A percentile compares a stretch with the other conserved stretches of the same genome.
These are phyloP conservation scores for Cystofilobasidium macerans DNA, from an alignment of 768 basidiomycete species.

Conservation along the genomic window DNA sequence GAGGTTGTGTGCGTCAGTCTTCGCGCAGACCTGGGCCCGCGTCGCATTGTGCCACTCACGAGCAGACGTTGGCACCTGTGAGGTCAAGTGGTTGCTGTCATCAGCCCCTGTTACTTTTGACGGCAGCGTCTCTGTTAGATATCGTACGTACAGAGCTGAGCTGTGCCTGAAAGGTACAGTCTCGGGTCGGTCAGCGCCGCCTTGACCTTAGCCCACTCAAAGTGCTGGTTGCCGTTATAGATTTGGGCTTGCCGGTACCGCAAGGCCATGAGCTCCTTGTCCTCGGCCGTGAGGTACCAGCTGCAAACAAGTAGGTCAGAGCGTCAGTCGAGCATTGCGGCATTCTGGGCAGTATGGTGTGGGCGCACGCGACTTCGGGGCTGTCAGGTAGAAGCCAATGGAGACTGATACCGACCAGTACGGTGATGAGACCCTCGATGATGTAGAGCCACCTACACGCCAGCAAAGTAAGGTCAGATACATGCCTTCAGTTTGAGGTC, in stretches of 20 bases:
- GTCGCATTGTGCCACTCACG: too few relatives aligned
- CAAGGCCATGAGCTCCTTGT: conserved; percentile 22
- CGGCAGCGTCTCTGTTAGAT: too few relatives aligned
- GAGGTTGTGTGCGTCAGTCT: too few relatives aligned
- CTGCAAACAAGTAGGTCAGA: background rate
- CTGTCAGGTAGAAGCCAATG: conserved; percentile 30
- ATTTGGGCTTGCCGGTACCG: conserved; percentile 26
- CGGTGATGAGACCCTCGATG: conserved; percentile 31
- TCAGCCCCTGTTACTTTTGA: too few relatives aligned
- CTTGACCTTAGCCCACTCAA: conserved; percentile 28
- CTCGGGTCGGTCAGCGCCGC: conserved; percentile 25
- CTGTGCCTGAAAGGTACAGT: conserved; percentile 23
- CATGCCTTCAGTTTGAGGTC: background rate
- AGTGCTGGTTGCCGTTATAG: conserved; percentile 30
- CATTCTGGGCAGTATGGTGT: too few relatives aligned
- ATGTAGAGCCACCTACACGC: conserved; percentile 25
- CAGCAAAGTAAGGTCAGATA: background rate
- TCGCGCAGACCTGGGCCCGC: too few relatives aligned
- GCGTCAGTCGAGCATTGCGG: too few relatives aligned
- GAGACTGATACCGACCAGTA: conserved; percentile 25
- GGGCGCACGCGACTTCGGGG: conserved; percentile 24
- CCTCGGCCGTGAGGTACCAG: conserved; percentile 28
- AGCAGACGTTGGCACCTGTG: too few relatives aligned
- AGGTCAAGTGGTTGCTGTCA: too few relatives aligned
- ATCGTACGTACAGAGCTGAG: conserved; percentile 30